Percentiles rank a stretch among this genome's conserved stretches.
Evolutionary conservation across 352 stramenopile genomes (phyloP).

Genomic region (Aphanomyces euteiches): DNA sequence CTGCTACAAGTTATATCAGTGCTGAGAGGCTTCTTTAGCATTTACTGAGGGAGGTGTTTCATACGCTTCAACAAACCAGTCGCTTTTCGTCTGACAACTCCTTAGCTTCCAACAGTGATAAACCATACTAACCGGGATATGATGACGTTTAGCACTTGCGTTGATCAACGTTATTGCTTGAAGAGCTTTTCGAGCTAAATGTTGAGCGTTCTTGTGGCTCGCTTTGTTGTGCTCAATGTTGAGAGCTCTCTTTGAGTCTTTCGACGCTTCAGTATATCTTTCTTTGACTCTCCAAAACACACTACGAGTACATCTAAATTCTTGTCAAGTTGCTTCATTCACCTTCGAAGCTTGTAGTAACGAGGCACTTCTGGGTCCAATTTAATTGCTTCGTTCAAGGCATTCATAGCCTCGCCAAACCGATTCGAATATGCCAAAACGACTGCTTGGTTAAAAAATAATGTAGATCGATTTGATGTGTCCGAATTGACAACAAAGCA

Average conservation of each 20-base stretch:
- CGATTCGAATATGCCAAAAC: neutral
- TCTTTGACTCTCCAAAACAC: constrained; percentile 18
- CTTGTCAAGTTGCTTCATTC: neutral
- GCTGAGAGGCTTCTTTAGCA: neutral
- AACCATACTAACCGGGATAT: neutral
- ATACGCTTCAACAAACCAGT: constrained; percentile 15
- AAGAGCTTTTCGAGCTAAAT: neutral
- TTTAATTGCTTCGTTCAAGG: constrained; percentile 28
- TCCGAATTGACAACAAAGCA: constrained; percentile 17
- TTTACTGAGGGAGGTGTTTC: constrained; percentile 8
- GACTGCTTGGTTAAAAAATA: constrained; percentile 16
- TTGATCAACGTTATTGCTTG: constrained; percentile 8
- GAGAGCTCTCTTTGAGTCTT: constrained; percentile 15
- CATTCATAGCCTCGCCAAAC: constrained; percentile 11
- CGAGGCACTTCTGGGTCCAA: constrained; percentile 12
- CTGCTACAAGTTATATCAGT: neutral
- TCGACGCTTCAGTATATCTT: constrained; percentile 23
- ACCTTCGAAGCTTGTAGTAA: constrained; percentile 22
- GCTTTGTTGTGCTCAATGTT: constrained; percentile 15
- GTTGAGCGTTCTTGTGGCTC: neutral
- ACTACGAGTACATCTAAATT: neutral
- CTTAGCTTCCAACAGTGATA: neutral
- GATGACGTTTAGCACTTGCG: neutral
- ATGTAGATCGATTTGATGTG: neutral
- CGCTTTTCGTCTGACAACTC: neutral